Evolutionary conservation across 2,329 filamentous ascomycete species (phyloP).

Genomic region (Beauveria caledonica): DNA sequence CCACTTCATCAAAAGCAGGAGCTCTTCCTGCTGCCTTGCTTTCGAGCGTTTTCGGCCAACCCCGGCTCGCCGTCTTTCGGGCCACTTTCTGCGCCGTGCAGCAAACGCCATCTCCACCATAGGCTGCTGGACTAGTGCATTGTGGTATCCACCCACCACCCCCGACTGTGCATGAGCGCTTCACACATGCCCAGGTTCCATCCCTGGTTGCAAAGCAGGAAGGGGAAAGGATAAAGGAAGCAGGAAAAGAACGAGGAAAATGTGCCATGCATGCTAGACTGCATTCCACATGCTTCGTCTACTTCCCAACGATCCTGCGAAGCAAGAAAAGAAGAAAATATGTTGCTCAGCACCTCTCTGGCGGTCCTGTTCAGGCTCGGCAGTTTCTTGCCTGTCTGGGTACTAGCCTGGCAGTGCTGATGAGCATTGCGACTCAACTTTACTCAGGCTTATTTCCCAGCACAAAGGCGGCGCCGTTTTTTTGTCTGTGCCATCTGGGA

Average conservation of each 20-base stretch:
- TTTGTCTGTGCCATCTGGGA: constrained; percentile 1
- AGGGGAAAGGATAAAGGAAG: constrained; percentile 5
- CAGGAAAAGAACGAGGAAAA: constrained; percentile 11
- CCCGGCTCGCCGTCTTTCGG: constrained; percentile 15
- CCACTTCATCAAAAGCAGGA: constrained; percentile 40
- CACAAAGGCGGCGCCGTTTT: constrained; percentile 2
- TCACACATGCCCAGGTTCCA: not conserved
- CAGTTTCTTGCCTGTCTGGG: constrained; percentile 13
- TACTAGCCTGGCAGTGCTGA: constrained; percentile 7
- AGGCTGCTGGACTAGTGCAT: constrained; percentile 4
- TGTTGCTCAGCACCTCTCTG: not conserved
- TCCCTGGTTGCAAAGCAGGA: not conserved
- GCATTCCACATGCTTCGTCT: not conserved
- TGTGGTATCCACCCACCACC: not conserved
- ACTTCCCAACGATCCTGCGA: not conserved
- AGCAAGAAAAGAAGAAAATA: not conserved
- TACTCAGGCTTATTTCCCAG: constrained; percentile 8
- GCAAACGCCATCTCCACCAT: constrained; percentile 14
- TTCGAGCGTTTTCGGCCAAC: constrained; percentile 40
- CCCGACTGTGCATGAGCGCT: constrained; percentile 5
- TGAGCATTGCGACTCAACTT: constrained; percentile 1
- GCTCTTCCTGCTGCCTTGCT: constrained; percentile 41
- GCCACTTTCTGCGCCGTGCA: constrained; percentile 6
- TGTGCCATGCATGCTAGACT: not conserved
- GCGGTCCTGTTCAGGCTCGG: constrained; percentile 11